Evolutionary conservation across 441 rosid genomes (phyloP).

Genomic region (Pelargonium citronellum): DNA sequence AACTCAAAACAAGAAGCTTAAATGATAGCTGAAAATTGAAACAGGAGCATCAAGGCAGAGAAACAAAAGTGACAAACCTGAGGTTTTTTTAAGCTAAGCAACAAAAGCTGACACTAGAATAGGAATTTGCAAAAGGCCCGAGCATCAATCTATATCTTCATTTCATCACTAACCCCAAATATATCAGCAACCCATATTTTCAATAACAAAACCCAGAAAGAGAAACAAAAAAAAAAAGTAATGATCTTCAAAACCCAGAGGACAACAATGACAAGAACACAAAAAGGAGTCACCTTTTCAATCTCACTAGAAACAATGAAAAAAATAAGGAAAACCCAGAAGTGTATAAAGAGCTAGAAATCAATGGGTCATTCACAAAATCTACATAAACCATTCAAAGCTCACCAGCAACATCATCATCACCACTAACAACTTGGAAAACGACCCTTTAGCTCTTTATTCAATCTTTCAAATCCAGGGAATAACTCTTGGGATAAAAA

Average conservation of each 20-base stretch:
- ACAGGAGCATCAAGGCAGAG: slow-evolving; percentile 1
- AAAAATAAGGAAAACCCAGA: neutral
- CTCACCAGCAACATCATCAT: neutral
- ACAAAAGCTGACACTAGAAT: neutral
- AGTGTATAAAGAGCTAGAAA: neutral
- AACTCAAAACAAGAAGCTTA: neutral
- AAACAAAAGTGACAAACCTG: slow-evolving; percentile 10
- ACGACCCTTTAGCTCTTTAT: neutral
- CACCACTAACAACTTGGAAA: slow-evolving; percentile 2
- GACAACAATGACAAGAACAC: neutral
- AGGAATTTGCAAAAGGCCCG: neutral
- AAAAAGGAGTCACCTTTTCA: slow-evolving; percentile 3
- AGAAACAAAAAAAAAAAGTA: neutral
- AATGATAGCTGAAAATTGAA: neutral
- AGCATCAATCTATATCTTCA: too few relatives aligned
- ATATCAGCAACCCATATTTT: neutral
- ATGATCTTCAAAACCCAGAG: neutral
- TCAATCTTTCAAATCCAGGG: neutral
- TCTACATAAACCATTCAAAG: neutral
- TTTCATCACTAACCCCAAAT: too few relatives aligned
- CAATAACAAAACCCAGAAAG: neutral
- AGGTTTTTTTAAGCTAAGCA: neutral
- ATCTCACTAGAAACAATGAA: neutral
- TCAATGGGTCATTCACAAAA: neutral
- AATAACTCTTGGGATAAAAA: neutral